Evolutionary conservation across 805 yeast species (phyloP).

Genomic region (Saccharomycopsis sp.): DNA sequence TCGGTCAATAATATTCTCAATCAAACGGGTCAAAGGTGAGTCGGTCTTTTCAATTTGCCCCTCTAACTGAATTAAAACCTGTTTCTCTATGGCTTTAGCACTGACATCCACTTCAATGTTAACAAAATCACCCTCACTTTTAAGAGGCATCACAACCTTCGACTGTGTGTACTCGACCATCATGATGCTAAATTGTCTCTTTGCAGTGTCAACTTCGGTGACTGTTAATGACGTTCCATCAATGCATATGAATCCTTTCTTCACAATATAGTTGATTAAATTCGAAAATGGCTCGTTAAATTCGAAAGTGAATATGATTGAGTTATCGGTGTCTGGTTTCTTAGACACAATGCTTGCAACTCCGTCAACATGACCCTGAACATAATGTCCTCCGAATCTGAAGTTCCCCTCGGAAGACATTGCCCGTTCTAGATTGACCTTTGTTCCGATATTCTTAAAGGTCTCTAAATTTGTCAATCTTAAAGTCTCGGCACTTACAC

Average conservation of each 20-base stretch:
- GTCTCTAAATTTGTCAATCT: conserved; percentile 70
- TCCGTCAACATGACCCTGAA: conserved; percentile 96
- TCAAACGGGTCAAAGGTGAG: conserved; percentile 44
- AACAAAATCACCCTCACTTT: conserved; percentile 55
- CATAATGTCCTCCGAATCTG: conserved; percentile 94
- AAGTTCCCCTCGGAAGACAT: conserved; percentile 44
- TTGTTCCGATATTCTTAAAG: conserved; percentile 43
- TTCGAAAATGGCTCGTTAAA: conserved; percentile 27
- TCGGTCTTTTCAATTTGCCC: conserved; percentile 44
- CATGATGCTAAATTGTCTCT: conserved; percentile 67
- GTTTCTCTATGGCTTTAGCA: conserved; percentile 88
- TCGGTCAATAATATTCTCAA: conserved; percentile 42
- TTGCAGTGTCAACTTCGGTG: conserved; percentile 61
- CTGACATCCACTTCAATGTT: conserved; percentile 93
- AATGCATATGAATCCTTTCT: conserved; percentile 87
- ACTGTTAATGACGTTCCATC: conserved; percentile 94
- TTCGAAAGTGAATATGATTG: conserved; percentile 68
- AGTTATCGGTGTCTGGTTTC: conserved; percentile 61
- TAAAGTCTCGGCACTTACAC: conserved; percentile 88
- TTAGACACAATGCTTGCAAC: conserved; percentile 56
- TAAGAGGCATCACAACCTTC: conserved; percentile 67
- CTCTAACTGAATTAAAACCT: conserved; percentile 53
- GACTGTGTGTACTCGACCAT: conserved; percentile 88
- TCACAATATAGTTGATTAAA: conserved; percentile 67
- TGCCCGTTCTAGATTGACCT: conserved; percentile 89